Base-by-base conservation (phyloP, 768 basidiomycete species). In the Coprinellus micaceus region DNA sequence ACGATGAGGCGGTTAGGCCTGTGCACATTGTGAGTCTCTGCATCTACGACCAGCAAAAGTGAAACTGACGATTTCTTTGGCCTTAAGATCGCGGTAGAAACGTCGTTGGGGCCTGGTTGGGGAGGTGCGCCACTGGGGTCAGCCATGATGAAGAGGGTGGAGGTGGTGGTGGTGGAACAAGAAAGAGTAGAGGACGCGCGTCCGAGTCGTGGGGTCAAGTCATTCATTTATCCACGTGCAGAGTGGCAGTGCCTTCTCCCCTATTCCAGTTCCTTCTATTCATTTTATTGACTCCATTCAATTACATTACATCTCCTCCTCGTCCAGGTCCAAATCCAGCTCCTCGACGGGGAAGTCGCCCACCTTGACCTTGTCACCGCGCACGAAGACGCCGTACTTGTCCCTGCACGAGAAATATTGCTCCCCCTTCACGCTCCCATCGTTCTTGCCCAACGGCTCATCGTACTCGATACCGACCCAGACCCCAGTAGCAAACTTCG, bases 1-100 rank as follows among this genome's bases (percentile, higher is more conserved):
- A 98, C 95, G 67, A 98, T 91, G 60, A 99, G 83, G 69, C 96
- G 93, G 79, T 98, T 97, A 29, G 97, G 96, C 22, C 95, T 98
- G 65, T 3, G 64, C 52, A 30, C 29, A 22, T 53, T 58, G 55
- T 48, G 56, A 57, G 61, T 57, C 60, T 30, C 65, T 53, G 53
- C 58, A 61, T 64, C 68, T 47, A 43, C 29, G 44, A 15, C 19
- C 33, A 4, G 19, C 17, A 49, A 45, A 59, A 50, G 43, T 56
- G 54, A 4, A 19, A 81, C 93, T 62, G 71, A 97, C 96, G 93
- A 95, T 82, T 97, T 96, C 90, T 98, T 99, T 61, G 89, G 88
- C 60, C 97, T 79, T 58, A 99, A 80, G 70, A 99, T 98, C 47
- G 96, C 96, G 33, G 96, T 98, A 19, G 95, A 92, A 53, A 83